Evolutionary conservation across 805 yeast genomes (phyloP).

Genomic region (Yamadazyma takamatsuzukensis): DNA sequence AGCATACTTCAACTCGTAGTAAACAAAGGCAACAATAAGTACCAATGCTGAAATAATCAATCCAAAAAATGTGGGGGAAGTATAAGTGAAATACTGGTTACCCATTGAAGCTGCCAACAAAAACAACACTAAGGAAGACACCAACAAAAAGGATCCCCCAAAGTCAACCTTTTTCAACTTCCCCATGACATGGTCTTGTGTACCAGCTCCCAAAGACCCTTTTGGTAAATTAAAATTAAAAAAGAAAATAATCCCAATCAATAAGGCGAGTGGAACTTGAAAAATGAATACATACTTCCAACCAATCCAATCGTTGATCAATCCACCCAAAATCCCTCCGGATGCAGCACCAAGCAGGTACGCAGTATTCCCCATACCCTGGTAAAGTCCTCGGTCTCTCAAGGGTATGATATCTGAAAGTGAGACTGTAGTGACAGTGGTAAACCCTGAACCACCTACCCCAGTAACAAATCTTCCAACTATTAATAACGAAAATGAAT

Average conservation of each 20-base stretch:
- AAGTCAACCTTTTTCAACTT: slow-evolving; percentile 62
- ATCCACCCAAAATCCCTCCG: slow-evolving; percentile 48
- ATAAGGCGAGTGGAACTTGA: slow-evolving; percentile 40
- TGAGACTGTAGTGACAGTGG: slow-evolving; percentile 69
- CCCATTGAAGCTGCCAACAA: slow-evolving; percentile 66
- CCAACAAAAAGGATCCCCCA: slow-evolving; percentile 60
- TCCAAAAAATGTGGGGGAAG: slow-evolving; percentile 38
- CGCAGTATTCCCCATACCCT: slow-evolving; percentile 74
- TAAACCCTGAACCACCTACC: slow-evolving; percentile 88
- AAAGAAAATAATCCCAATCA: slow-evolving; percentile 37
- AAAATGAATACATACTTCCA: slow-evolving; percentile 44
- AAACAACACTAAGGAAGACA: slow-evolving; percentile 52
- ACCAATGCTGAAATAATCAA: slow-evolving; percentile 21
- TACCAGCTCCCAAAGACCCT: slow-evolving; percentile 56
- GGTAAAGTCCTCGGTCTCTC: slow-evolving; percentile 75
- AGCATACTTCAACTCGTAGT: slow-evolving; percentile 50
- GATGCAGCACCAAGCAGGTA: slow-evolving; percentile 65
- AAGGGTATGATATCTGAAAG: slow-evolving; percentile 74
- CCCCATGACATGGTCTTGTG: slow-evolving; percentile 41
- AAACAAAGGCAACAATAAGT: slow-evolving; percentile 38
- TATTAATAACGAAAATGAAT: slow-evolving; percentile 45
- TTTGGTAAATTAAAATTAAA: slow-evolving; percentile 44
- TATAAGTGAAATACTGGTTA: slow-evolving; percentile 51
- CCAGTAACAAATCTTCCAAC: slow-evolving; percentile 74
- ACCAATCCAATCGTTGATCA: slow-evolving; percentile 52